phyloP scores from a whole-genome alignment of 1,284 basidiomycete species.

The Rhodotorula sp. region DNA sequence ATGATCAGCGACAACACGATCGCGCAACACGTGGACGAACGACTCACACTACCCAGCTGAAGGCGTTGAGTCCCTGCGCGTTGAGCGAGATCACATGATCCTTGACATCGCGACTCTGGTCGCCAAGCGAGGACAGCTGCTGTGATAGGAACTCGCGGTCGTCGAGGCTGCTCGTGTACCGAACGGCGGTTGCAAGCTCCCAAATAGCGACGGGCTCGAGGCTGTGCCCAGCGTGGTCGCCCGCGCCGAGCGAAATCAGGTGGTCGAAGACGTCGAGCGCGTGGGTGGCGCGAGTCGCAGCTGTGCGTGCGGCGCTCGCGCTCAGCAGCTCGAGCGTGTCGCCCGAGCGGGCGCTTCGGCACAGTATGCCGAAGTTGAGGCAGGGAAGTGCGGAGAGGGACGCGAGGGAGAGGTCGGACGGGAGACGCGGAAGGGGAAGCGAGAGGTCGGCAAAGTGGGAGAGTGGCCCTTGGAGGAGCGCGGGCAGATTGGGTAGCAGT shows the following conservation, averaged over 20 bases:
- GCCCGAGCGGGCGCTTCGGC: background rate
- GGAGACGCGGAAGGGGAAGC: slow-evolving; percentile 5
- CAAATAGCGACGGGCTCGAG: slow-evolving; percentile 45
- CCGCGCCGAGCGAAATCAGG: slow-evolving; percentile 32
- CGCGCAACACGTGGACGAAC: background rate
- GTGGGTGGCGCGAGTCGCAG: slow-evolving; percentile 10
- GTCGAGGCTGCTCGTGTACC: slow-evolving; percentile 39
- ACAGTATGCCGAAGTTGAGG: background rate
- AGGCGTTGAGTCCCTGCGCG: slow-evolving; percentile 24
- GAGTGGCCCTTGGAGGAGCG: slow-evolving; percentile 10
- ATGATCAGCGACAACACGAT: rapidly evolving
- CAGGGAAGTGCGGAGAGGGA: background rate
- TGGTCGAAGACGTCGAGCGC: slow-evolving; percentile 45
- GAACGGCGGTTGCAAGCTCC: slow-evolving; percentile 45
- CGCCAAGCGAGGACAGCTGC: slow-evolving; percentile 38
- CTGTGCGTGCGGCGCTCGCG: slow-evolving; percentile 8
- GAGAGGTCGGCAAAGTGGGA: slow-evolving; percentile 10
- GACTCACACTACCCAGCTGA: slow-evolving; percentile 24
- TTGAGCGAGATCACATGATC: slow-evolving; percentile 39
- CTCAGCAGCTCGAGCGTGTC: slow-evolving; percentile 5
- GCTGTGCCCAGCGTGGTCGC: slow-evolving; percentile 22
- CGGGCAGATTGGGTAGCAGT: slow-evolving; percentile 6
- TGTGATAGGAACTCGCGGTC: slow-evolving; percentile 32
- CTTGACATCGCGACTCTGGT: slow-evolving; percentile 42
- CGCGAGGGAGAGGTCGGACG: background rate